phyloP scores from a whole-genome alignment of 805 yeast species.

The Ascoidea rubescens region DNA sequence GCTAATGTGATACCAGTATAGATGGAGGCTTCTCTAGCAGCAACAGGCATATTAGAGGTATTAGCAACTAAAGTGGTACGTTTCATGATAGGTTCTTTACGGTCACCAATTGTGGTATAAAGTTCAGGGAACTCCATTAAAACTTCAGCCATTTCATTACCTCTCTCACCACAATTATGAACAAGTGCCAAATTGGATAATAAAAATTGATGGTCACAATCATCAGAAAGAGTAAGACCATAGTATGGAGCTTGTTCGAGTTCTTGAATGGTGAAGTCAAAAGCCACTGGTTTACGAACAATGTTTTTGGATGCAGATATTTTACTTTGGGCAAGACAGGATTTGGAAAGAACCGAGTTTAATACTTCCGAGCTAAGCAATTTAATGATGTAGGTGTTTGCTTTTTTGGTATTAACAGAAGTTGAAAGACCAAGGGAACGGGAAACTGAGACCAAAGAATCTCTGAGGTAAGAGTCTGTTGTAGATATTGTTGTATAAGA shows the following conservation, averaged over 20 bases:
- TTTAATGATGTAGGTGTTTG: slow-evolving; percentile 11
- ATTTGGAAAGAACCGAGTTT: slow-evolving; percentile 15
- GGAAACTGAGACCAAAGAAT: slow-evolving; percentile 23
- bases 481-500: slow-evolving; percentile 20
- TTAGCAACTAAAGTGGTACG: slow-evolving; percentile 98
- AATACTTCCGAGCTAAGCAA: slow-evolving; percentile 16
- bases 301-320: slow-evolving; percentile 9
- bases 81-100: slow-evolving; percentile 98
- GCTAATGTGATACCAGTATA: slow-evolving; percentile 98
- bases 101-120: slow-evolving; percentile 79
- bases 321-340: slow-evolving; percentile 12
- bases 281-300: slow-evolving; percentile 14
- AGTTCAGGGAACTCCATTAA: slow-evolving; percentile 99
- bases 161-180: slow-evolving; percentile 72
- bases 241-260: slow-evolving; percentile 21
- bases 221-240: slow-evolving; percentile 27
- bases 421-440: slow-evolving; percentile 29
- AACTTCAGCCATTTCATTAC: slow-evolving; percentile 99
- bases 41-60: slow-evolving; percentile 99
- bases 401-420: slow-evolving; percentile 16
- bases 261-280: slow-evolving; percentile 20
- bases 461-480: slow-evolving; percentile 17
- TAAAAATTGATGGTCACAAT: slow-evolving; percentile 28
- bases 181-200: slow-evolving; percentile 24
- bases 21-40: slow-evolving; percentile 99